These are phyloP conservation scores for Juglanconis sp. DNA, from an alignment of 2,329 filamentous ascomycete species.

Conservation along the genomic window DNA sequence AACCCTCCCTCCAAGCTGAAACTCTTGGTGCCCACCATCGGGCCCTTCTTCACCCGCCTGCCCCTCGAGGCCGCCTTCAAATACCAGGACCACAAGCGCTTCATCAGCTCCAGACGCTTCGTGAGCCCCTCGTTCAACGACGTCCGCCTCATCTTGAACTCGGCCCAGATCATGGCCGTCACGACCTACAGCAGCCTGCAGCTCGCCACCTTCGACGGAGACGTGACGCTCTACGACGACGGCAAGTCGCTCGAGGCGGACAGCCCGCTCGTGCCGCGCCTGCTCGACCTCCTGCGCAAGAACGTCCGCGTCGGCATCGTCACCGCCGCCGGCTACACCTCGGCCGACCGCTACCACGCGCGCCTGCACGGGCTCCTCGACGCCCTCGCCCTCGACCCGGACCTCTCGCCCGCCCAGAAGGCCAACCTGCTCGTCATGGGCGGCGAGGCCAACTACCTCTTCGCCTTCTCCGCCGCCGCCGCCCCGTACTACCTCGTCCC, in stretches of 20 bases:
- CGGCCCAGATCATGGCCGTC: slow-evolving; percentile 91
- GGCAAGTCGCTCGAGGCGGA: slow-evolving; percentile 72
- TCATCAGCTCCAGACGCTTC: slow-evolving; percentile 87
- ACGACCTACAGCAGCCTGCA: slow-evolving; percentile 70
- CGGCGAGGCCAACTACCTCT: slow-evolving; percentile 94
- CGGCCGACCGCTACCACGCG: slow-evolving; percentile 79
- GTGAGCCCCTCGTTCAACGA: slow-evolving; percentile 98
- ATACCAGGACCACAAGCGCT: slow-evolving; percentile 80
- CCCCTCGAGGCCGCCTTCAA: slow-evolving; percentile 86
- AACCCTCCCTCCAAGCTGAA: slow-evolving; percentile 80
- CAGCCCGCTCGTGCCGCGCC: slow-evolving; percentile 71
- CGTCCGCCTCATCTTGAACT: slow-evolving; percentile 87
- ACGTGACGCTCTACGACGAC: slow-evolving; percentile 93
- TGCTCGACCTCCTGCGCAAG: slow-evolving; percentile 68
- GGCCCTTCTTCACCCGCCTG: slow-evolving; percentile 88
- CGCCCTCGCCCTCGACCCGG: slow-evolving; percentile 60
- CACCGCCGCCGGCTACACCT: slow-evolving; percentile 91
- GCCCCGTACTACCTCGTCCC: slow-evolving; percentile 66
- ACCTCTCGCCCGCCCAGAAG: slow-evolving; percentile 64
- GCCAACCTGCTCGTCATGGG: slow-evolving; percentile 87
- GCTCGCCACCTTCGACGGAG: slow-evolving; percentile 93
- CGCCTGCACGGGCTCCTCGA: slow-evolving; percentile 85
- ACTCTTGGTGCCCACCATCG: slow-evolving; percentile 84
- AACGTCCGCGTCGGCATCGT: slow-evolving; percentile 90
- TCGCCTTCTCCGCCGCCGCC: slow-evolving; percentile 63